phyloP scores from a whole-genome alignment of 148 eudicot genomes.

The Rhododendron molle region DNA sequence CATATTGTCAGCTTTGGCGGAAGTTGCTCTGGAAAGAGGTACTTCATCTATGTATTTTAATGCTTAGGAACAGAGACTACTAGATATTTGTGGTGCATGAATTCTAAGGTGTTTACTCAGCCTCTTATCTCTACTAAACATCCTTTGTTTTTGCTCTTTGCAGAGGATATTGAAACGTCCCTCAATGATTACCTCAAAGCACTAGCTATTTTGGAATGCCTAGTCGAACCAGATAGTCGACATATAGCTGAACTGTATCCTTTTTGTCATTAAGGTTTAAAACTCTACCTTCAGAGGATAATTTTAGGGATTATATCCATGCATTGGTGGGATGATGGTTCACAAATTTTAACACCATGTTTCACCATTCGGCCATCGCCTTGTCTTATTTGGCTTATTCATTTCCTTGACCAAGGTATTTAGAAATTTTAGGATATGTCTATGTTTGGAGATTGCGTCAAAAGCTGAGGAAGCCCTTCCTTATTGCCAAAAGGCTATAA shows the following conservation, averaged over 20 bases:
- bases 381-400: background rate
- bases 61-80: background rate
- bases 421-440: constrained; percentile 91
- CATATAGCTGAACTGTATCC: constrained; percentile 90
- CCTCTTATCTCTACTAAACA: background rate
- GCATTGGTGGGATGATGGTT: background rate
- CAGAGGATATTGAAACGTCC: constrained; percentile 96
- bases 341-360: background rate
- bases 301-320: background rate
- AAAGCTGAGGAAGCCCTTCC: constrained; percentile 84
- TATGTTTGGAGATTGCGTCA: constrained; percentile 80
- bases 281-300: background rate
- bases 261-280: constrained; percentile 10
- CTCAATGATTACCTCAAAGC: constrained; percentile 86
- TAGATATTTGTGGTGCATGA: constrained; percentile 1
- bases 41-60: background rate
- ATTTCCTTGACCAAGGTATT: constrained; percentile 42
- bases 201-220: constrained; percentile 67
- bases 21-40: constrained; percentile 97
- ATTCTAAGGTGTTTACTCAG: background rate
- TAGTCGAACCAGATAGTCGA: constrained; percentile 88
- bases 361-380: background rate
- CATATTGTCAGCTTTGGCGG: constrained; percentile 88
- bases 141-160: constrained; percentile 13
- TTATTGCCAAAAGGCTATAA: constrained; percentile 80